Percentiles rank a stretch among this genome's conserved stretches.
These are phyloP conservation scores for Aphanomyces stellatus DNA, from an alignment of 352 stramenopile genomes.

Conservation along the genomic window DNA sequence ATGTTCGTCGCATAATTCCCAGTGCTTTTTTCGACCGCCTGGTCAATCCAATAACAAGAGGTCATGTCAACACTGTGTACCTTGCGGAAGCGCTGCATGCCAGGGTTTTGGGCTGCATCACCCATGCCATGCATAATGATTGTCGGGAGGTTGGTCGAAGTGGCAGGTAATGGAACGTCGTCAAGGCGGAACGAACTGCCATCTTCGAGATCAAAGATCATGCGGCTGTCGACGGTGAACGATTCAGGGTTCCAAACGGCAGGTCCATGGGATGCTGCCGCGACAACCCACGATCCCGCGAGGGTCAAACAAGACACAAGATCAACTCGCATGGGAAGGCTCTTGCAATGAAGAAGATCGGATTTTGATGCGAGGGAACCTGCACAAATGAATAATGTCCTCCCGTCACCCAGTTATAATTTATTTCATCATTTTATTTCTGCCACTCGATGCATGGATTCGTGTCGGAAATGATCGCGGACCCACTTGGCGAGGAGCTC, in stretches of 20 bases:
- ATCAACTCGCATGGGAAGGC: neutral
- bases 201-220: slow-evolving; percentile 2
- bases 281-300: neutral
- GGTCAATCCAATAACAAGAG: neutral
- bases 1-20: slow-evolving; percentile 81
- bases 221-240: neutral
- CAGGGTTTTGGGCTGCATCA: slow-evolving; percentile 86
- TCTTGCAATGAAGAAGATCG: neutral
- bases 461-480: slow-evolving; percentile 54
- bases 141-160: slow-evolving; percentile 30
- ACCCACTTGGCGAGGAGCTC: slow-evolving; percentile 79
- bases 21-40: slow-evolving; percentile 71
- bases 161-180: neutral
- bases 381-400: too few relatives aligned
- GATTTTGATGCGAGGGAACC: too few relatives aligned
- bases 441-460: neutral
- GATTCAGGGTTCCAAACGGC: neutral
- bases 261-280: neutral
- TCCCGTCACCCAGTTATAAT: neutral
- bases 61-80: slow-evolving; percentile 23
- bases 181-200: too few relatives aligned
- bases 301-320: neutral
- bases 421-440: slow-evolving; percentile 1
- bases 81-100: slow-evolving; percentile 80
- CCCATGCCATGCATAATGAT: slow-evolving; percentile 92